Evolutionary conservation across 1,284 basidiomycete species (phyloP).

Genomic region (Melampsora abietis-canadensis): DNA sequence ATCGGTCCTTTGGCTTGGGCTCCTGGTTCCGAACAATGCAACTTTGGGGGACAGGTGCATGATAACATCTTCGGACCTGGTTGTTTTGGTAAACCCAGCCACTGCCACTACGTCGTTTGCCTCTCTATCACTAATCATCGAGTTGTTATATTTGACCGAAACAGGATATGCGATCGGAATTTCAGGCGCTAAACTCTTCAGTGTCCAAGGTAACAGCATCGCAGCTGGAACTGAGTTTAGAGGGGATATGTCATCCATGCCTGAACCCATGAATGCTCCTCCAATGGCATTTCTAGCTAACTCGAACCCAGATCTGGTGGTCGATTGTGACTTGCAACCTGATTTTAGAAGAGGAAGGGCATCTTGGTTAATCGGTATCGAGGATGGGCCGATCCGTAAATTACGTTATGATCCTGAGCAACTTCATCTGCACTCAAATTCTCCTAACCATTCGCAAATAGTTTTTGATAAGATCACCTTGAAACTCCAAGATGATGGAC

Average conservation of each 20-base stretch:
- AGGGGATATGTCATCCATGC: constrained; percentile 24
- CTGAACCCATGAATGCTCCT: constrained; percentile 38
- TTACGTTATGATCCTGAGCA: constrained; percentile 24
- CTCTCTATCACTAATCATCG: too few species aligned
- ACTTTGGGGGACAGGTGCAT: constrained; percentile 28
- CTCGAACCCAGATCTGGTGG: constrained; percentile 17
- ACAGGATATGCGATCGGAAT: constrained; percentile 37
- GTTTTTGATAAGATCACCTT: too few species aligned
- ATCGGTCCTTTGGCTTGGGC: constrained; percentile 37
- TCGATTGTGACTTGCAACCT: constrained; percentile 24
- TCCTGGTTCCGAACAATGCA: constrained; percentile 10
- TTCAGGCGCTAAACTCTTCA: constrained; percentile 28
- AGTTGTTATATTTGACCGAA: neutral
- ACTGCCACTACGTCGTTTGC: too few species aligned
- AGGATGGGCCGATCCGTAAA: constrained; percentile 32
- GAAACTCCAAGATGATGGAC: neutral
- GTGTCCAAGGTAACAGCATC: constrained; percentile 33
- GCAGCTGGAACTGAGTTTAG: constrained; percentile 20
- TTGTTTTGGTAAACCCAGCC: constrained; percentile 16
- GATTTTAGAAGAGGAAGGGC: constrained; percentile 32
- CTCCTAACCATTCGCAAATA: too few species aligned
- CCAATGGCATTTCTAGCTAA: constrained; percentile 35
- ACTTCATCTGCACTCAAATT: constrained; percentile 11
- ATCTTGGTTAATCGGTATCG: constrained; percentile 28
- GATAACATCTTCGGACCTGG: constrained; percentile 42